Percentiles rank a stretch among this genome's conserved stretches.
Evolutionary conservation across 2,329 filamentous ascomycete genomes (phyloP).

Genomic region (Trichoderma brevicompactum): DNA sequence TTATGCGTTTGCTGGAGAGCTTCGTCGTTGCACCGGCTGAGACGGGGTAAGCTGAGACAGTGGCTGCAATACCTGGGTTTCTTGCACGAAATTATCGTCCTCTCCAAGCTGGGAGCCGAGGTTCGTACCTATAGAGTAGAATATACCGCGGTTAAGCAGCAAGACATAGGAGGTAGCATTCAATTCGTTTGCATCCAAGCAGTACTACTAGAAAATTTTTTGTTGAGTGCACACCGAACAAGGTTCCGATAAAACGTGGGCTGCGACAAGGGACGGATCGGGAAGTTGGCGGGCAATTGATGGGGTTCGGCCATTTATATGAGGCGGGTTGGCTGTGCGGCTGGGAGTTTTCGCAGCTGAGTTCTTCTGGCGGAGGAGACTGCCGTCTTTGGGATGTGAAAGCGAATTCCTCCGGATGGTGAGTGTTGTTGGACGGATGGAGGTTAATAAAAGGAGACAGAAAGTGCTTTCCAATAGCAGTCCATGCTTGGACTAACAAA

Average conservation of each 20-base stretch:
- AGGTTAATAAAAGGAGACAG: neutral
- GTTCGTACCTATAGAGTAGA: neutral
- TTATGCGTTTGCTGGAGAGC: neutral
- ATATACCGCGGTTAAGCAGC: neutral
- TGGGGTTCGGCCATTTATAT: conserved; percentile 14
- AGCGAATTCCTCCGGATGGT: neutral
- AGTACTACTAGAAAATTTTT: too few relatives aligned
- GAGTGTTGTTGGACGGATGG: neutral
- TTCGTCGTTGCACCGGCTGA: too few relatives aligned
- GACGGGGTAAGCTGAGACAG: neutral
- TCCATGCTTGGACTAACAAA: neutral
- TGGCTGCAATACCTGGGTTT: neutral
- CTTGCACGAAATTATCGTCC: too few relatives aligned
- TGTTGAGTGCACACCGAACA: neutral
- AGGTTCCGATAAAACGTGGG: neutral
- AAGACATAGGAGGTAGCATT: neutral
- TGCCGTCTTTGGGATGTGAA: neutral
- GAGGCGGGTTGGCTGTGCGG: neutral
- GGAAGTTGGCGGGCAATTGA: conserved; percentile 20
- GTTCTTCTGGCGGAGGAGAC: neutral
- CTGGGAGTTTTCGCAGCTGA: neutral
- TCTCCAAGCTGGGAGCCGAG: neutral
- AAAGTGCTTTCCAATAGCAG: too few relatives aligned
- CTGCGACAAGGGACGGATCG: conserved; percentile 16
- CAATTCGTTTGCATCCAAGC: too few relatives aligned